Evolutionary conservation across 768 basidiomycete species (phyloP).

Genomic region (Tricholoma saponaceum): DNA sequence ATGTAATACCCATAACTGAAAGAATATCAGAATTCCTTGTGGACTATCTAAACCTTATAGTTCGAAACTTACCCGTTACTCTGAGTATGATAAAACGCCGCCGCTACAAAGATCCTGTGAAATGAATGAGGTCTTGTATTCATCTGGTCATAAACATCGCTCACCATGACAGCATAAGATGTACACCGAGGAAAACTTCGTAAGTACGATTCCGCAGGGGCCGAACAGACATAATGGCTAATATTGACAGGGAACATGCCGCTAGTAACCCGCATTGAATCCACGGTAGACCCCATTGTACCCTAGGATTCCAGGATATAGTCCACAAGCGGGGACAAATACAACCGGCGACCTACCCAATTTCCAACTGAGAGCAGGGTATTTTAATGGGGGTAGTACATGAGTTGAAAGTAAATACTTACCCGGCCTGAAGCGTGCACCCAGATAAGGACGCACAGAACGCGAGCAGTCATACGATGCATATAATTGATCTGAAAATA

Average conservation of each 20-base stretch:
- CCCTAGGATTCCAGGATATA: too few species aligned
- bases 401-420: neutral
- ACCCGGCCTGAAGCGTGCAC: too few species aligned
- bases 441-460: conserved; percentile 23
- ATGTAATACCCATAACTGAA: conserved; percentile 29
- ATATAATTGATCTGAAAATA: conserved; percentile 33
- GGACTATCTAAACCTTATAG: neutral
- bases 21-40: neutral
- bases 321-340: too few species aligned
- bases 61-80: conserved; percentile 21
- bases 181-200: conserved; percentile 48
- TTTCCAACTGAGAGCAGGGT: neutral
- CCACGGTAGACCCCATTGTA: conserved; percentile 19
- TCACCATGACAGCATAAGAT: conserved; percentile 30
- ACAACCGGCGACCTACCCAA: neutral
- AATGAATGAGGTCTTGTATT: conserved; percentile 1
- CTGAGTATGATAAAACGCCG: conserved; percentile 37
- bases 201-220: conserved; percentile 42
- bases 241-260: too few species aligned
- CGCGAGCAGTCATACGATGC: conserved; percentile 48
- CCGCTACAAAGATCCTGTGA: conserved; percentile 32
- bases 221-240: too few species aligned
- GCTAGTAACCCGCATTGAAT: conserved; percentile 27
- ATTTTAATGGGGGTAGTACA: conserved; percentile 23
- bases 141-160: too few species aligned